These are phyloP conservation scores for Maudiozyma pseudohumilis DNA, from an alignment of 805 yeast species.

Conservation along the genomic window DNA sequence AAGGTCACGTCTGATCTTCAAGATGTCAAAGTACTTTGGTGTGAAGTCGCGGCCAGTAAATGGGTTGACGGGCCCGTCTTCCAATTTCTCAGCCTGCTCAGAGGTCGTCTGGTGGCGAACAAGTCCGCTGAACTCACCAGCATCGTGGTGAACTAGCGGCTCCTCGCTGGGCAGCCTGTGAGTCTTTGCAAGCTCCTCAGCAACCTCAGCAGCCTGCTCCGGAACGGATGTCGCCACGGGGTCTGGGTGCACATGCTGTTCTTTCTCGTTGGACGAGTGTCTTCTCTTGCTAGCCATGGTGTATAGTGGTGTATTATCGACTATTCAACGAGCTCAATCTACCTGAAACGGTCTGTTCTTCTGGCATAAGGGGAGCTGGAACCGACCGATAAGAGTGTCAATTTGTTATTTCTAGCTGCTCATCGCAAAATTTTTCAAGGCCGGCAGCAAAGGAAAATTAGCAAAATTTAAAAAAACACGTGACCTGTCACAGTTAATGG, in stretches of 20 bases:
- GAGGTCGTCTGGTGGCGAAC: conserved; percentile 59
- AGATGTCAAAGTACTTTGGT: conserved; percentile 63
- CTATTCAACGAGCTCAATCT: too few species aligned
- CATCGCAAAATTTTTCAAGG: too few species aligned
- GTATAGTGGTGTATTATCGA: too few species aligned
- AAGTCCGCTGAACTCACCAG: conserved; percentile 50
- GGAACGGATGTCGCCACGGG: conserved; percentile 44
- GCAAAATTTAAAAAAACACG: too few species aligned
- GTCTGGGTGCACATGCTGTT: conserved; percentile 19
- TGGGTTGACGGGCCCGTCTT: conserved; percentile 55
- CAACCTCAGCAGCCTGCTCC: conserved; percentile 56
- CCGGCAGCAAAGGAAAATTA: too few species aligned
- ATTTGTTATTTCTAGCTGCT: too few species aligned
- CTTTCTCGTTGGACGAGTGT: conserved; percentile 11
- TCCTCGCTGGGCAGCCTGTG: conserved; percentile 39
- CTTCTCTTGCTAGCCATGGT: conserved; percentile 30
- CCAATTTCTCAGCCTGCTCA: conserved; percentile 48
- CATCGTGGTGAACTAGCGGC: conserved; percentile 46
- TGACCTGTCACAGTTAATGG: too few species aligned
- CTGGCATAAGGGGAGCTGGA: too few species aligned
- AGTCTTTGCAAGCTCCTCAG: conserved; percentile 41
- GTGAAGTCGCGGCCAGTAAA: conserved; percentile 63
- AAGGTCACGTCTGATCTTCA: conserved; percentile 68
- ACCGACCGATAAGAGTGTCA: too few species aligned
- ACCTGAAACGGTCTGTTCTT: too few species aligned